A percentile compares a stretch with the other conserved stretches of the same genome.
Evolutionary conservation across 164 flowering plant species (phyloP).

Genomic region (Taxillus chinensis): DNA sequence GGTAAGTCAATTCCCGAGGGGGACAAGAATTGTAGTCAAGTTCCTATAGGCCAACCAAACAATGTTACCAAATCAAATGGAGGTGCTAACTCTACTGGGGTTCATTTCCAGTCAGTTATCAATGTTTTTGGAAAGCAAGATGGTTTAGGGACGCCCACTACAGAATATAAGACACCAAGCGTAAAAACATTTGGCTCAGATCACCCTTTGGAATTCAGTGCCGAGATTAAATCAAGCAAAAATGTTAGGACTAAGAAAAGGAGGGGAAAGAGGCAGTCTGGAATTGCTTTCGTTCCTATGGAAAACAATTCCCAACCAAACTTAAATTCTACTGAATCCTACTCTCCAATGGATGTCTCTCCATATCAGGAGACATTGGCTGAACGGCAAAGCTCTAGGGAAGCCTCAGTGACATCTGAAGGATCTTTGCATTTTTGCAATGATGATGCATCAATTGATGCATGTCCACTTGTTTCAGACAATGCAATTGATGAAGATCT

Average conservation of each 20-base stretch:
- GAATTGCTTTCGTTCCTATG: constrained; percentile 21
- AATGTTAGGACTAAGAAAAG: constrained; percentile 31
- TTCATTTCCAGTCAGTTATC: constrained; percentile 13
- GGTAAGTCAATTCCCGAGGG: constrained; percentile 13
- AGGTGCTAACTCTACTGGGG: constrained; percentile 7
- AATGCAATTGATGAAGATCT: constrained; percentile 41
- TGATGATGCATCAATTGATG: constrained; percentile 15
- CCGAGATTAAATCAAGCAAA: constrained; percentile 32
- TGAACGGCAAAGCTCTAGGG: constrained; percentile 27
- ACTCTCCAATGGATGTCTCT: constrained; percentile 89
- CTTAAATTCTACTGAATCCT: constrained; percentile 38
- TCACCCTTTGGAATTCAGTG: constrained; percentile 30
- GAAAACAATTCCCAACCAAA: constrained; percentile 26
- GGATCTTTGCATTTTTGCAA: constrained; percentile 20
- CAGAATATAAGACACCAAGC: constrained; percentile 32
- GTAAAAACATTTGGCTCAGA: constrained; percentile 22
- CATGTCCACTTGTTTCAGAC: constrained; percentile 20
- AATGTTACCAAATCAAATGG: constrained; percentile 12
- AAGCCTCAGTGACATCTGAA: constrained; percentile 43
- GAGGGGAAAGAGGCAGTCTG: constrained; percentile 34
- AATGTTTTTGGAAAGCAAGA: constrained; percentile 18
- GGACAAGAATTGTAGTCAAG: constrained; percentile 8
- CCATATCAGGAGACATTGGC: constrained; percentile 56
- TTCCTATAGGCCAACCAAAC: constrained; percentile 8
- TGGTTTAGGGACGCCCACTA: constrained; percentile 13